Percentiles rank a stretch among this genome's conserved stretches.
Evolutionary conservation across 2,329 filamentous ascomycete species (phyloP).

Genomic region (Phialocephala subalpina): DNA sequence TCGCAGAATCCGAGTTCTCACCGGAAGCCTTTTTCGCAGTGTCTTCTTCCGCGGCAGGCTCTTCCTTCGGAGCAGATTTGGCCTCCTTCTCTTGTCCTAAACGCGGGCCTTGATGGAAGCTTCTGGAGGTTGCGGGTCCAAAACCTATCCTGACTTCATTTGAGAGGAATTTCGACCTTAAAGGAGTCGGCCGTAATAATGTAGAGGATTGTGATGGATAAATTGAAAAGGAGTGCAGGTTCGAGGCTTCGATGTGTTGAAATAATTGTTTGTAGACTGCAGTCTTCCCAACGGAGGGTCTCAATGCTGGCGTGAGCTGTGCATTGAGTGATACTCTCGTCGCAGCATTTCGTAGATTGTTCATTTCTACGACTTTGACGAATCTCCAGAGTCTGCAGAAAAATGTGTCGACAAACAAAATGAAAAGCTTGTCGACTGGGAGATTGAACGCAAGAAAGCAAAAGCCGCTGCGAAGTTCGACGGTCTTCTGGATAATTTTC

Average conservation of each 20-base stretch:
- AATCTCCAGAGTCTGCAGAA: constrained; percentile 19
- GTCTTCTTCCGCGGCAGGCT: constrained; percentile 31
- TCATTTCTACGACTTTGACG: constrained; percentile 36
- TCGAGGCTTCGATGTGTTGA: constrained; percentile 42
- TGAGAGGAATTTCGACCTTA: constrained; percentile 49
- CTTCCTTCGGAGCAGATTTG: constrained; percentile 32
- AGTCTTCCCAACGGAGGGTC: constrained; percentile 39
- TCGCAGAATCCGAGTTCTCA: constrained; percentile 33
- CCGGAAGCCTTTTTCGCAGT: constrained; percentile 33
- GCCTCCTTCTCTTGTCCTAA: constrained; percentile 39
- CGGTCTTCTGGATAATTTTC: constrained; percentile 39
- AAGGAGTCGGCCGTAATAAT: constrained; percentile 48
- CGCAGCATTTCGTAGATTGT: constrained; percentile 39
- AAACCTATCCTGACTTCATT: constrained; percentile 36
- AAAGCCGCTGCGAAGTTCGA: constrained; percentile 20
- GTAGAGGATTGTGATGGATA: constrained; percentile 46
- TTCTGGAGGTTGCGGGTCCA: constrained; percentile 25
- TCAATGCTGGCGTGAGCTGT: constrained; percentile 43
- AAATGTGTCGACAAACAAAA: constrained; percentile 22
- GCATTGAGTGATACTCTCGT: constrained; percentile 37
- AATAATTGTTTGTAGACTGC: constrained; percentile 45
- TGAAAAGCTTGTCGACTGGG: constrained; percentile 20
- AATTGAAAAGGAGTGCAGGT: constrained; percentile 36
- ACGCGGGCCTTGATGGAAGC: constrained; percentile 37
- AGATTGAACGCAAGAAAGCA: constrained; percentile 22